Base-by-base conservation (phyloP, 495 filamentous ascomycete species). In the Aspergillus egyptiacus region DNA sequence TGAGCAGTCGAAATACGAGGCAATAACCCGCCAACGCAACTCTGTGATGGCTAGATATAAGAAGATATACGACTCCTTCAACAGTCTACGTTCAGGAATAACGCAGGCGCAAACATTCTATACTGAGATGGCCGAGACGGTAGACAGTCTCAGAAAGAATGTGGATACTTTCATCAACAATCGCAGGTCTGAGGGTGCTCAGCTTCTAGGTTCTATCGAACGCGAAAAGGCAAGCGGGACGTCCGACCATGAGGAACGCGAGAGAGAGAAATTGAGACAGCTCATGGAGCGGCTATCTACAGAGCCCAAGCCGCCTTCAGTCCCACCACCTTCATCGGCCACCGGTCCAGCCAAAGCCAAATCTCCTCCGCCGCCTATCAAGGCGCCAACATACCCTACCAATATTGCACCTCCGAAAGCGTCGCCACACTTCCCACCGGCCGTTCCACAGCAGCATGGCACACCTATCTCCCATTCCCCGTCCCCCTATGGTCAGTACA, bases 91-190 rank as follows among this genome's bases (percentile, higher is more conserved):
- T 44, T 84, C 86, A 1, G 93, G 93, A 18, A 72, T 96, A 6
- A 75, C 82, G 53, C 84, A 90, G 53, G 93, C 93, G 10, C 88
- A 88, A 60, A 84, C 80, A 24, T 98, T 96, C 77, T 98, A 98
- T 63, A 78, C 77, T 5, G 93, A 97, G 62, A 98, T 97, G 89
- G 84, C 79, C 55, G 89, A 97, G 42, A 96, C 90, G 1, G 90
- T 94, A 2, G 88, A 96, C 35, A 95, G 86, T 58, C 72, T 97
- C n/a, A 82, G 87, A 50, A 91, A 96, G 74, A 98, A 98, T 58
- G 91, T 97, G 10, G 91, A 96, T 56, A 86, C 85, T 3, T 98
- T 97, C 62, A 91, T 98, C 48, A 91, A 85, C 72, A 98, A 97
- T 59, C 80, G 93, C 27, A 77, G 91, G 36, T 85, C 88, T 1